Percentiles rank a stretch among this genome's conserved stretches.
Evolutionary conservation across 2,329 filamentous ascomycete species (phyloP).

Genomic region (Byssothecium circinans): DNA sequence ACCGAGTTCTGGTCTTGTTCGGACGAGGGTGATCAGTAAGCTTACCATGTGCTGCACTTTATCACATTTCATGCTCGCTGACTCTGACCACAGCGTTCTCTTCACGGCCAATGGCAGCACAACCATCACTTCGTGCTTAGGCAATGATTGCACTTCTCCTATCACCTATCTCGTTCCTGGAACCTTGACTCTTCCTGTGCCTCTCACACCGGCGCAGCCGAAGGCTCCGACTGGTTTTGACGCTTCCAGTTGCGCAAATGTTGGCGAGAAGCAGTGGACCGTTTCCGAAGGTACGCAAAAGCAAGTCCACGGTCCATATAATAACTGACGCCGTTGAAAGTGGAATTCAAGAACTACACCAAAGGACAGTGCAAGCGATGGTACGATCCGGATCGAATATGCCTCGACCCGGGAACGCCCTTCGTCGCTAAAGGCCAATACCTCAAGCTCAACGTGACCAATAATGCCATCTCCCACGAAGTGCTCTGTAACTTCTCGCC

Average conservation of each 20-base stretch:
- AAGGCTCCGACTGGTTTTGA: constrained; percentile 9
- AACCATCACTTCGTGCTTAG: constrained; percentile 11
- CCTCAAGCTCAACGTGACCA: constrained; percentile 12
- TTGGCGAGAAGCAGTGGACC: constrained; percentile 13
- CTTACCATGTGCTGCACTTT: background rate
- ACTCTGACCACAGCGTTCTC: constrained; percentile 2
- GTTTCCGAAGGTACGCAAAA: constrained; percentile 5
- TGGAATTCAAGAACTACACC: constrained; percentile 11
- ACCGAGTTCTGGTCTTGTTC: constrained; percentile 8
- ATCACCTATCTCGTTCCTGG: constrained; percentile 13
- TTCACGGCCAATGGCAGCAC: constrained; percentile 11
- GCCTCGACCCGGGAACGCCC: constrained; percentile 1
- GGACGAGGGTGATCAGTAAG: constrained; percentile 12
- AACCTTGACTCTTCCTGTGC: constrained; percentile 10
- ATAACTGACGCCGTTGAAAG: background rate
- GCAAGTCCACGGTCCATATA: background rate
- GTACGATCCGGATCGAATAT: constrained; percentile 8
- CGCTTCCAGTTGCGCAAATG: constrained; percentile 8
- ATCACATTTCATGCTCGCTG: background rate
- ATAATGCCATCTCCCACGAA: constrained; percentile 12
- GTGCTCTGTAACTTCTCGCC: constrained; percentile 8
- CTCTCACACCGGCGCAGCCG: constrained; percentile 13
- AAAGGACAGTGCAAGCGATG: constrained; percentile 14
- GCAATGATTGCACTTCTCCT: constrained; percentile 10
- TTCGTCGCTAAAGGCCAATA: constrained; percentile 10